phyloP scores from a whole-genome alignment of 176 grass and related monocot genomes.

The Carex myosuroides region DNA sequence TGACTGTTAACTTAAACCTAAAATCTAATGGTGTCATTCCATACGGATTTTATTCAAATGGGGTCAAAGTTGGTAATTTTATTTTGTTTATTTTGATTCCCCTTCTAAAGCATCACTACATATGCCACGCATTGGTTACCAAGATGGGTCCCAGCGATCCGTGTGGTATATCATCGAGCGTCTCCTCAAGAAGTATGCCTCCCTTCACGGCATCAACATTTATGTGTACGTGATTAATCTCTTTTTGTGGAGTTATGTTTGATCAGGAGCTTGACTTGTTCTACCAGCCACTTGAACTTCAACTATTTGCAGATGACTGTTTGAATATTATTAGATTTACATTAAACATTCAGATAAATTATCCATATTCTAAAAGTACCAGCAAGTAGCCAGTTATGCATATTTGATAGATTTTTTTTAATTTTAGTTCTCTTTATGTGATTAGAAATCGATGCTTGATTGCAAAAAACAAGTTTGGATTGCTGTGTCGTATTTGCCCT shows the following conservation, averaged over 20 bases:
- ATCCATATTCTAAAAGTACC: neutral
- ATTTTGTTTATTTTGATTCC: slow-evolving; percentile 1
- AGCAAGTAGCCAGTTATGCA: neutral
- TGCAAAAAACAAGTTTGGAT: neutral
- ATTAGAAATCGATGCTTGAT: neutral
- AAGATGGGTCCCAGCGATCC: slow-evolving; percentile 64
- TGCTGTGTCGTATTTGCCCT: neutral
- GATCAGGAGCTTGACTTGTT: neutral
- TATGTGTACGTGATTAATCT: slow-evolving; percentile 54
- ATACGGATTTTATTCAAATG: neutral
- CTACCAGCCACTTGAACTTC: neutral
- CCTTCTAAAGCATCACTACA: slow-evolving; percentile 59
- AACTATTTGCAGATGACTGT: neutral
- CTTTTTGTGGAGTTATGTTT: neutral
- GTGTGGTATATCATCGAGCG: slow-evolving; percentile 94
- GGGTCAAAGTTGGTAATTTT: neutral
- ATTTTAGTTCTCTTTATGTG: neutral
- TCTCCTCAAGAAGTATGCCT: slow-evolving; percentile 72
- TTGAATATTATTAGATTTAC: neutral
- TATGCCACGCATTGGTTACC: slow-evolving; percentile 92
- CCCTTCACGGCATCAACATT: slow-evolving; percentile 62
- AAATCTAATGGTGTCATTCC: neutral
- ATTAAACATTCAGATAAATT: neutral
- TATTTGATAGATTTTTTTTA: neutral
- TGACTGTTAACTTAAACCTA: neutral